Conservation (phyloP, 2,329 filamentous ascomycete species). For the Waltergamsia citrina region DNA sequence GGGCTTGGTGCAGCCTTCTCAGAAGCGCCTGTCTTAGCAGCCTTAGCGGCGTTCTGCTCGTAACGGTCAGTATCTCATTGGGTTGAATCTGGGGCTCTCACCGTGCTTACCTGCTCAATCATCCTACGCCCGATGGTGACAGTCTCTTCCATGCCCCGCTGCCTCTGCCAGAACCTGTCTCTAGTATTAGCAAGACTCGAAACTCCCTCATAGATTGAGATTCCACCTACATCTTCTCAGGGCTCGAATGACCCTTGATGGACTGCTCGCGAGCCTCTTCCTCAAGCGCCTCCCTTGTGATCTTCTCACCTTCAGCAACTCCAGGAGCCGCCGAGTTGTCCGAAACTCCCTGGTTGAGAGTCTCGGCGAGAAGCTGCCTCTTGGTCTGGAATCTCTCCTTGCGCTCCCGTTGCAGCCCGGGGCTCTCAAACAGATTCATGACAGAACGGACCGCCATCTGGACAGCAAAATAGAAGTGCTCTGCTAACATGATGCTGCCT, state of each 20-base stretch:
- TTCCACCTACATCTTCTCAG: conserved; percentile 38
- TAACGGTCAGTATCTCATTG: no score
- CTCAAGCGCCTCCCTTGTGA: conserved; percentile 56
- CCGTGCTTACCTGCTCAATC: conserved; percentile 30
- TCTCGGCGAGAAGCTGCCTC: conserved; percentile 70
- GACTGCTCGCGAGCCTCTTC: conserved; percentile 48
- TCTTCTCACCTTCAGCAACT: conserved; percentile 46
- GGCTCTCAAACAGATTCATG: conserved; percentile 74
- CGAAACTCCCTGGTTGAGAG: conserved; percentile 47
- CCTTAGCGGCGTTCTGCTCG: no score
- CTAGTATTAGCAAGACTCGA: background rate
- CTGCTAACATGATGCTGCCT: conserved; percentile 72
- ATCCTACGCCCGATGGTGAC: conserved; percentile 45
- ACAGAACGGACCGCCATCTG: conserved; percentile 63
- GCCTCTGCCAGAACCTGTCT: conserved; percentile 51
- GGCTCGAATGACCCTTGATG: conserved; percentile 34
- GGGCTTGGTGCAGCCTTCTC: background rate
- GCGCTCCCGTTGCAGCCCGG: conserved; percentile 76
- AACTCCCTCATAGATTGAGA: background rate
- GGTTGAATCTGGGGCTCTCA: no score
- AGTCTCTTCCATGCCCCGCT: conserved; percentile 46
- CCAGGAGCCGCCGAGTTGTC: conserved; percentile 36
- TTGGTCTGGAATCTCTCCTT: conserved; percentile 73
- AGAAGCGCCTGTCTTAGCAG: background rate
- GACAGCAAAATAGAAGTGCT: conserved; percentile 80